phyloP scores from a whole-genome alignment of 495 filamentous ascomycete genomes.

The Xylaria grammica region DNA sequence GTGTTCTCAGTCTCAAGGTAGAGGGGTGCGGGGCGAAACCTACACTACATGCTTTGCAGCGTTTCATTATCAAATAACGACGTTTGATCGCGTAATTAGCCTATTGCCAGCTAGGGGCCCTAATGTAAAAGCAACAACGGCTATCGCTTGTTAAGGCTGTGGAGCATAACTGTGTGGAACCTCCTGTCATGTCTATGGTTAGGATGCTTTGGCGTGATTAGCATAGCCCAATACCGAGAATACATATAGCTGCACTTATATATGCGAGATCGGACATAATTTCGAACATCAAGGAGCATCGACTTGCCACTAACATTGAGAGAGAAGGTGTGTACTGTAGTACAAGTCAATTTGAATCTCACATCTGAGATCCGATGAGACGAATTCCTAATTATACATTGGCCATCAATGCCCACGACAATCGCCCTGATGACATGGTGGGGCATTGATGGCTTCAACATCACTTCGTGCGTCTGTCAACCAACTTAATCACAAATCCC shows the following conservation, averaged over 20 bases:
- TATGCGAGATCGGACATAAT: not conserved
- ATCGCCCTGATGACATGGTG: not conserved
- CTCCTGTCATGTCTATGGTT: too few species aligned
- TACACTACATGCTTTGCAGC: constrained; percentile 27
- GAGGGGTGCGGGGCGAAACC: constrained; percentile 37
- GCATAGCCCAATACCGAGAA: not conserved
- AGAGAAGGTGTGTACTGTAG: not conserved
- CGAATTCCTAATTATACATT: constrained; percentile 17
- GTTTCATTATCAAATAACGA: constrained; percentile 6
- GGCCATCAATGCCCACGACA: constrained; percentile 11
- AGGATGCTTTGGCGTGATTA: not conserved
- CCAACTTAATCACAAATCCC: not conserved
- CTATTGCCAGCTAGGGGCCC: not conserved
- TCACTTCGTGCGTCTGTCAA: constrained; percentile 11
- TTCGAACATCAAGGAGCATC: not conserved
- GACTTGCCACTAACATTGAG: not conserved
- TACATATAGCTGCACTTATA: not conserved
- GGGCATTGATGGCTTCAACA: not conserved
- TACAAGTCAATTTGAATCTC: constrained; percentile 10
- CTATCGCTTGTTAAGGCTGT: too few species aligned
- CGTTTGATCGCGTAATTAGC: not conserved
- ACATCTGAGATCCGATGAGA: not conserved
- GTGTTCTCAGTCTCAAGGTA: constrained; percentile 38
- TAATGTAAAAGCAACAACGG: too few species aligned
- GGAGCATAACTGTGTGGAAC: too few species aligned